These are phyloP conservation scores for Diophrys sp. DNA, from an alignment of 73 alveolate genomes.

Conservation along the genomic window DNA sequence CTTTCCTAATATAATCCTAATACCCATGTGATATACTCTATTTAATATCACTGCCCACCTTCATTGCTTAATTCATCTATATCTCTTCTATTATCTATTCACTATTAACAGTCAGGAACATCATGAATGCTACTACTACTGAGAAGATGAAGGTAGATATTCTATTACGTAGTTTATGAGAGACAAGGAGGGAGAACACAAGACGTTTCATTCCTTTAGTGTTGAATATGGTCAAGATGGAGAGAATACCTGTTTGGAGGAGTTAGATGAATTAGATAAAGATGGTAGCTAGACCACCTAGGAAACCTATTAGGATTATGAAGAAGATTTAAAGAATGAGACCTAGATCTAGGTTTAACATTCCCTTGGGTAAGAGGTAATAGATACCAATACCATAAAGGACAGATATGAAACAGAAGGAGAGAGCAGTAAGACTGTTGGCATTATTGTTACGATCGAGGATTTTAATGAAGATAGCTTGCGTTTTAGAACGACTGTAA, in stretches of 20 bases:
- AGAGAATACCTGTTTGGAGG: neutral
- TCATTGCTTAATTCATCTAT: neutral
- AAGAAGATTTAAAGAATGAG: slow-evolving; percentile 87
- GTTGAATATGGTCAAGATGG: neutral
- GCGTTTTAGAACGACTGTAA: slow-evolving; percentile 54
- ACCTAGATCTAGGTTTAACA: slow-evolving; percentile 82
- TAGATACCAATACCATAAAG: slow-evolving; percentile 93
- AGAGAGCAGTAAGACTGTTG: slow-evolving; percentile 8
- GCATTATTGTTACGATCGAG: slow-evolving; percentile 35
- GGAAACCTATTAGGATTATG: slow-evolving; percentile 88
- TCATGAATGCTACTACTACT: slow-evolving; percentile 64
- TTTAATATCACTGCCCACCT: neutral
- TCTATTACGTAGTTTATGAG: slow-evolving; percentile 17
- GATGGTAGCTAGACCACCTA: slow-evolving; percentile 80
- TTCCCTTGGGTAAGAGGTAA: slow-evolving; percentile 91
- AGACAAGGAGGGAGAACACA: neutral
- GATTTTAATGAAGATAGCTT: slow-evolving; percentile 61
- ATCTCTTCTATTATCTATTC: neutral
- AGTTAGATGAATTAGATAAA: neutral
- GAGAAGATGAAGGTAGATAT: slow-evolving; percentile 31
- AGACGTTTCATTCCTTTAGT: neutral
- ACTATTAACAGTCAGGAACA: neutral
- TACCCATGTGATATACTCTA: neutral
- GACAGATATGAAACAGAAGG: slow-evolving; percentile 90
- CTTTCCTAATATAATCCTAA: neutral